These are phyloP conservation scores for Heterobasidion irregulare DNA, from an alignment of 1,284 basidiomycete species.

Conservation along the genomic window DNA sequence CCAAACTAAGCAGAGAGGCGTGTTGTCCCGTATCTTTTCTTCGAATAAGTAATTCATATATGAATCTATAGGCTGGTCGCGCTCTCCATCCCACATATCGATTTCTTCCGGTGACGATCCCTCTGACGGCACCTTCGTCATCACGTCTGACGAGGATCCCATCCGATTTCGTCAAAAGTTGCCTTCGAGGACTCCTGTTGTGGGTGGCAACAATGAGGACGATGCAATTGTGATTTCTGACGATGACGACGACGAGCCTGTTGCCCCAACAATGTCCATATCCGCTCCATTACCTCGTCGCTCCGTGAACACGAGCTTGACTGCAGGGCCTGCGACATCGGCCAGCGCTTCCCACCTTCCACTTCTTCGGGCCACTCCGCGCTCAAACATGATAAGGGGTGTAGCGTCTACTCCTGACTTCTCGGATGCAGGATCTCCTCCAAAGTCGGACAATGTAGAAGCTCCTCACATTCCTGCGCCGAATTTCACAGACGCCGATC, in stretches of 20 bases:
- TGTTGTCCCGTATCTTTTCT: background rate
- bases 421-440: background rate
- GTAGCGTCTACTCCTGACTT: background rate
- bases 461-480: background rate
- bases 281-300: background rate
- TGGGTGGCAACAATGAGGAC: background rate
- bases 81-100: background rate
- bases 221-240: background rate
- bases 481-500: background rate
- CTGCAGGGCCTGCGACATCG: background rate
- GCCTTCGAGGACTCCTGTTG: no score
- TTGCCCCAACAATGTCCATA: background rate
- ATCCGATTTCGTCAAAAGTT: no score
- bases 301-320: background rate
- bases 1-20: background rate
- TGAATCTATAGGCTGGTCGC: background rate
- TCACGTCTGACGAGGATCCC: no score
- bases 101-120: background rate
- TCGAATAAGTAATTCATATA: no score
- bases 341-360: background rate
- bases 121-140: background rate
- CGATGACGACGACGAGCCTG: background rate
- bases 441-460: background rate
- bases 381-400: background rate
- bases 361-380: no score